Evolutionary conservation across 225 moss, liverwort and hornwort genomes (phyloP).

Genomic region (Thuidium tamariscinum): DNA sequence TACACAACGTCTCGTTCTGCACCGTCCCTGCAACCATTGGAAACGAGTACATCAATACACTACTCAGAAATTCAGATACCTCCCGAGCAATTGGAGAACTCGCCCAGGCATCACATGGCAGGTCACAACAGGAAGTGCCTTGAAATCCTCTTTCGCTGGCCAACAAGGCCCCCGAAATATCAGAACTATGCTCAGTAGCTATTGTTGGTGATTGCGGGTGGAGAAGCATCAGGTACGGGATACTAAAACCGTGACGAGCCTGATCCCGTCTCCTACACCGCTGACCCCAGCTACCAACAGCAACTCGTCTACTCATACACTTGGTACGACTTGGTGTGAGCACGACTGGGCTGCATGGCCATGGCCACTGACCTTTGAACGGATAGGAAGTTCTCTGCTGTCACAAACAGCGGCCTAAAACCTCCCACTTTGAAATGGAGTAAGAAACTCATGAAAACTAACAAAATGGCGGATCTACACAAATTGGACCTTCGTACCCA

Average conservation of each 20-base stretch:
- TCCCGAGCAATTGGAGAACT: neutral
- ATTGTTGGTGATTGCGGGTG: neutral
- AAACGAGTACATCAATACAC: neutral
- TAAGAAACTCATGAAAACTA: neutral
- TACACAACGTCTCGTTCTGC: conserved; percentile 27
- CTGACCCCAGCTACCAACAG: neutral
- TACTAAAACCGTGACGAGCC: neutral
- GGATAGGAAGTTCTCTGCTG: neutral
- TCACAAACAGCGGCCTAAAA: neutral
- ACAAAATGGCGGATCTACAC: neutral
- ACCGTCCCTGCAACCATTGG: conserved; percentile 46
- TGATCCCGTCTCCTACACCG: neutral
- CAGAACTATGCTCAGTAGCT: neutral
- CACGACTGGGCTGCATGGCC: neutral
- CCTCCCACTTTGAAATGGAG: neutral
- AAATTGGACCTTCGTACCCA: neutral
- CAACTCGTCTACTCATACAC: neutral
- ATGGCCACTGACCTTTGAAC: neutral
- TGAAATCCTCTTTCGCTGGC: neutral
- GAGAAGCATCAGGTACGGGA: neutral
- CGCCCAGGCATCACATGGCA: neutral
- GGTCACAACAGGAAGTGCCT: neutral
- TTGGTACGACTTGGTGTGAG: neutral
- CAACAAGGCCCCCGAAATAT: neutral
- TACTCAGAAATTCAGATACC: neutral